These are phyloP conservation scores for Tulasnella sp. DNA, from an alignment of 768 basidiomycete genomes.

Conservation along the genomic window DNA sequence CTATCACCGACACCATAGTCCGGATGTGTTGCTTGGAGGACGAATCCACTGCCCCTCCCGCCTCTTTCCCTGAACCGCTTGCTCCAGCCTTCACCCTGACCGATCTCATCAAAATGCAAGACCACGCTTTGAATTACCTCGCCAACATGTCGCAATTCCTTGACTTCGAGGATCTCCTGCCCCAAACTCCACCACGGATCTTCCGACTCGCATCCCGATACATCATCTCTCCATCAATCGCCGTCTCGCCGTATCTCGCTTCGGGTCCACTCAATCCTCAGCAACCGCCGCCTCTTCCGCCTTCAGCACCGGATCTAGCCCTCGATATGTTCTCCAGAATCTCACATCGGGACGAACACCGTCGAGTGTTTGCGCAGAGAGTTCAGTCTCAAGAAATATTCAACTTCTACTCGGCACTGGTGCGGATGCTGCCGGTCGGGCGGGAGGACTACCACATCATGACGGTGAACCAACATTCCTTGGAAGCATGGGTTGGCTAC, in stretches of 20 bases:
- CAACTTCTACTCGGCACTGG: conserved; percentile 52
- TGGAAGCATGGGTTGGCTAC: conserved; percentile 62
- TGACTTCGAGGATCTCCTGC: conserved; percentile 26
- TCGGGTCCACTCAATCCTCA: background rate
- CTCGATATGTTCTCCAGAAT: conserved; percentile 77
- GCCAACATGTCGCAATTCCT: conserved; percentile 44
- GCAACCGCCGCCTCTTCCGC: conserved; percentile 11
- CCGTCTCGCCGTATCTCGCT: conserved; percentile 40
- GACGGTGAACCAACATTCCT: conserved; percentile 38
- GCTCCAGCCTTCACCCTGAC: conserved; percentile 53
- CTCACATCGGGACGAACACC: conserved; percentile 64
- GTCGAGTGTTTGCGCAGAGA: conserved; percentile 52
- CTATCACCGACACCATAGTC: conserved; percentile 53
- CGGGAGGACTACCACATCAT: conserved; percentile 51
- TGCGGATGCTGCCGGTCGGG: conserved; percentile 73
- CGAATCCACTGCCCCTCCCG: background rate
- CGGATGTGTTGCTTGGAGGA: conserved; percentile 47
- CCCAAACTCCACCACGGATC: conserved; percentile 33
- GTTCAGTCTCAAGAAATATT: conserved; percentile 49
- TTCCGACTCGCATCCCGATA: conserved; percentile 64
- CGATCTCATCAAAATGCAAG: conserved; percentile 62
- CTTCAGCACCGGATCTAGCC: conserved; percentile 52
- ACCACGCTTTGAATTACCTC: conserved; percentile 63
- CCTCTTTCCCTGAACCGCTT: conserved; percentile 27
- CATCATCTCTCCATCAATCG: conserved; percentile 57